A percentile compares a stretch with the other conserved stretches of the same genome.
Conservation (phyloP, 1,284 basidiomycete genomes). For the Phylloboletellus chloephorus region DNA sequence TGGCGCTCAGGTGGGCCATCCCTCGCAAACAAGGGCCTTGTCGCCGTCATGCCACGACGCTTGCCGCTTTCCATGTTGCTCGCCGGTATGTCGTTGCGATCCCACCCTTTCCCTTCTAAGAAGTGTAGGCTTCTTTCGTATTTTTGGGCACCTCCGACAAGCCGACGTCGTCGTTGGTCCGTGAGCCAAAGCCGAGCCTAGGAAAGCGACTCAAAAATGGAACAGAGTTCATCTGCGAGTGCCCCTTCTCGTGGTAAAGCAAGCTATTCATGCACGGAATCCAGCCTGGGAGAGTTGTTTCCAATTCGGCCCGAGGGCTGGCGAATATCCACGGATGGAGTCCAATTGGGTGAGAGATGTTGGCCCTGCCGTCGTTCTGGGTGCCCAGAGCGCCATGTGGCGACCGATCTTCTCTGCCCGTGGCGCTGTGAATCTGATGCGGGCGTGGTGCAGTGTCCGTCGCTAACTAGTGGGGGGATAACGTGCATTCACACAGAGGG, state of each 20-base stretch:
- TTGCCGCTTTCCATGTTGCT: no score
- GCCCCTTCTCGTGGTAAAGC: conserved; percentile 6
- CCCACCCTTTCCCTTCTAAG: neutral
- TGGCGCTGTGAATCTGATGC: no score
- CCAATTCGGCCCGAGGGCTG: conserved; percentile 18
- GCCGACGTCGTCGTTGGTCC: no score
- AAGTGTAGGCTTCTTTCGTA: conserved; percentile 2
- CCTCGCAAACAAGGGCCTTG: no score
- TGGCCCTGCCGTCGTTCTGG: no score
- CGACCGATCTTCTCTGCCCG: conserved; percentile 11
- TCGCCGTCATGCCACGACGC: no score
- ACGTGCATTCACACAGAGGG: neutral
- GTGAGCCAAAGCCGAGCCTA: conserved; percentile 11
- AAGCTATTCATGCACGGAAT: conserved; percentile 17
- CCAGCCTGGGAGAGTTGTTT: conserved; percentile 21
- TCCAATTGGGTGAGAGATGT: conserved; percentile 6
- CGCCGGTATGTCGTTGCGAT: neutral
- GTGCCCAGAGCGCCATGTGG: no score
- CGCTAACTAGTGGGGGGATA: neutral
- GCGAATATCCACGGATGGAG: neutral
- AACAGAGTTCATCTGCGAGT: conserved; percentile 17
- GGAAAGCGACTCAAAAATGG: conserved; percentile 13
- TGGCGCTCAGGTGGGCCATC: no score
- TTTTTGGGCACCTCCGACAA: no score
- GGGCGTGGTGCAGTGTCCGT: no score